phyloP scores from a whole-genome alignment of 2,329 filamentous ascomycete species.

The Sporothrix schenckii region DNA sequence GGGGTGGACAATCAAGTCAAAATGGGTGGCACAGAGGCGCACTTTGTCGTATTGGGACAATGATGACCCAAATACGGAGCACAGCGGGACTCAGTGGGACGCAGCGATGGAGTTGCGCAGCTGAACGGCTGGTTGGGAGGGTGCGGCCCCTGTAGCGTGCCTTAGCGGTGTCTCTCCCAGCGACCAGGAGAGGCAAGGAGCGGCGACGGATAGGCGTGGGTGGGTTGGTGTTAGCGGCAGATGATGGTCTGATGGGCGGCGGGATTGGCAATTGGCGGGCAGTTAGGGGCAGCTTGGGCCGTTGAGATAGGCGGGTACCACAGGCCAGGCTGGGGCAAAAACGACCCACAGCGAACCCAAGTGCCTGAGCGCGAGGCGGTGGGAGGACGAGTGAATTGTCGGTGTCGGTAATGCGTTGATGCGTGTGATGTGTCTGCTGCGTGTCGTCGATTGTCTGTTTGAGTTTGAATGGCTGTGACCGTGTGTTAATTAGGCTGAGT shows the following conservation, averaged over 20 bases:
- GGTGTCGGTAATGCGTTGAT: neutral
- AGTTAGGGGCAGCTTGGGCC: constrained; percentile 4
- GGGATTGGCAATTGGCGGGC: constrained; percentile 5
- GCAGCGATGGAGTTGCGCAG: neutral
- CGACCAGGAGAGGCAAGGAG: constrained; percentile 12
- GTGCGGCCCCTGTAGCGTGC: constrained; percentile 23
- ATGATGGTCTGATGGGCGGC: neutral
- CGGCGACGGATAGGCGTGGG: neutral
- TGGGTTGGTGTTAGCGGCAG: neutral
- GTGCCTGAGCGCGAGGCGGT: constrained; percentile 15
- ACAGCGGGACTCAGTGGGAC: neutral
- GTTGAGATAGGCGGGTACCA: neutral
- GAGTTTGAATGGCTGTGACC: neutral
- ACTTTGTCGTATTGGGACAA: neutral
- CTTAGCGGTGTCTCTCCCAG: constrained; percentile 24
- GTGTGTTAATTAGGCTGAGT: constrained; percentile 13
- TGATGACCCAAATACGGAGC: neutral
- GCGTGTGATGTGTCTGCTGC: constrained; percentile 2
- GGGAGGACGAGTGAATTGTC: neutral
- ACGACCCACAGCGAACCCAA: neutral
- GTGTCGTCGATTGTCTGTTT: constrained; percentile 8
- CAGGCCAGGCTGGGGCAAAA: neutral
- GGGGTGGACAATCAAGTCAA: neutral
- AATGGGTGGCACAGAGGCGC: constrained; percentile 7
- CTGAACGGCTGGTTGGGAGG: neutral